A percentile compares a stretch with the other conserved stretches of the same genome.
Conservation (phyloP, 805 yeast genomes). For the Saturnispora serradocipensis region DNA sequence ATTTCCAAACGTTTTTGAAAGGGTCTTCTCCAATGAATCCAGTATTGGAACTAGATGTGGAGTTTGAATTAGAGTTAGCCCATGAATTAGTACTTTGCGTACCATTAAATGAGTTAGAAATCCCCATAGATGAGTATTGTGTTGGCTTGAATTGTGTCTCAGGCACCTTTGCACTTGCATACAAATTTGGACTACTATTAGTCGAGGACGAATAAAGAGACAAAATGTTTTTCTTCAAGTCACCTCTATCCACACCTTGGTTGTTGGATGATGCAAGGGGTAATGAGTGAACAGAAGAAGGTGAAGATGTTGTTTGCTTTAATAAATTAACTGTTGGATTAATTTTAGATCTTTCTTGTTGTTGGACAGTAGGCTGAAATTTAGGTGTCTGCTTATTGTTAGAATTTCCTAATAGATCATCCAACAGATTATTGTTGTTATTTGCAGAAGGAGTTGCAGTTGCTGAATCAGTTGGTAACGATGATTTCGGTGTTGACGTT, state of each 20-base stretch:
- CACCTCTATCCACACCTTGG: slow-evolving; percentile 47
- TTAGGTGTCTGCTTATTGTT: slow-evolving; percentile 5
- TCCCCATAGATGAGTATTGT: slow-evolving; percentile 8
- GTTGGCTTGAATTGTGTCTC: not conserved
- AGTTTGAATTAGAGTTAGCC: not conserved
- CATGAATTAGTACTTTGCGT: not conserved
- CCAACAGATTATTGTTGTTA: slow-evolving; percentile 1
- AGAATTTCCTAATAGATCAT: slow-evolving; percentile 3
- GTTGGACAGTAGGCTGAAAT: slow-evolving; percentile 6
- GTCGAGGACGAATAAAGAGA: slow-evolving; percentile 73
- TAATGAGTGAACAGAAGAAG: slow-evolving; percentile 8
- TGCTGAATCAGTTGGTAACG: slow-evolving; percentile 8
- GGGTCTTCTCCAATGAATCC: slow-evolving; percentile 19
- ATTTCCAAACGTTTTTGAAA: slow-evolving; percentile 26
- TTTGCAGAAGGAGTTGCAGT: slow-evolving; percentile 6
- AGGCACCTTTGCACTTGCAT: not conserved
- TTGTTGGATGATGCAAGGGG: slow-evolving; percentile 7
- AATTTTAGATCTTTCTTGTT: slow-evolving; percentile 1
- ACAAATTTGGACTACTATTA: slow-evolving; percentile 1
- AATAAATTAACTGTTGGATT: slow-evolving; percentile 6
- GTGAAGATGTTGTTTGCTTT: slow-evolving; percentile 10
- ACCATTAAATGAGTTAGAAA: slow-evolving; percentile 2
- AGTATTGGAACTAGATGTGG: slow-evolving; percentile 2
- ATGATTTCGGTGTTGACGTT: slow-evolving; percentile 1
- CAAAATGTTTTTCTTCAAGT: slow-evolving; percentile 82